Evolutionary conservation across 805 yeast species (phyloP), one percentile per base, ranked within the genome.

Genomic region (Wickerhamomyces hampshirensis): DNA sequence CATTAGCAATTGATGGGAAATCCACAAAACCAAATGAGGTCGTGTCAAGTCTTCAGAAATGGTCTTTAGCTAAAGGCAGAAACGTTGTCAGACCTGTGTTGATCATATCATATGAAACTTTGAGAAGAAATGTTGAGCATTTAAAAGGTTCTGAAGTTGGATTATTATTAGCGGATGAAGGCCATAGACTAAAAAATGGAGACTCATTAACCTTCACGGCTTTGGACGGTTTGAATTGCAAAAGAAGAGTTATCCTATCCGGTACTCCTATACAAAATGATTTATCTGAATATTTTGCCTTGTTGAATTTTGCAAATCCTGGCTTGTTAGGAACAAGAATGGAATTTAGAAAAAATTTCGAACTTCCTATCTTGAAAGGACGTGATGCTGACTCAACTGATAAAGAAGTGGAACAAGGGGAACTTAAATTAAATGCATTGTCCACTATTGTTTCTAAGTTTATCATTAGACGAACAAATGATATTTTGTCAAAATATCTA

Each of bases 221-320:
- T 0, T 68, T 91, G 28, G 80, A 86, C 51, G 73, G 87, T n/a
- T 69, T 93, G 37, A 77, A 82, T 34, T 91, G 95, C 55, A 78
- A 81, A 33, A 69, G 98, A 51, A 71, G 98, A 39, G 97, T 91
- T 6, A 91, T 91, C 46, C 63, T 91, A 16, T 86, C 96, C 1
- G 98, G 98, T 26, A 91, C 98, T 0, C 98, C 98, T 1, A 89
- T 91, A 45, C 98, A 91, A 59, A 91, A 91, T 51, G 98, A 91
- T 63, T 66, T 91, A 24, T 81, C 95, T 0, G 98, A 91, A 60
- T 91, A 91, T 62, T 93, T 88, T 55, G 85, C 98, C 1, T 63
- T 91, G 34, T 65, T 93, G 42, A 85, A 80, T 51, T 91, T 91
- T 65, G 95, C 98, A 7, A 93, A 91, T 55, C 98, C 98, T 0